Base-by-base conservation (phyloP, 1,284 basidiomycete species). In the Ustilago bromivora region DNA sequence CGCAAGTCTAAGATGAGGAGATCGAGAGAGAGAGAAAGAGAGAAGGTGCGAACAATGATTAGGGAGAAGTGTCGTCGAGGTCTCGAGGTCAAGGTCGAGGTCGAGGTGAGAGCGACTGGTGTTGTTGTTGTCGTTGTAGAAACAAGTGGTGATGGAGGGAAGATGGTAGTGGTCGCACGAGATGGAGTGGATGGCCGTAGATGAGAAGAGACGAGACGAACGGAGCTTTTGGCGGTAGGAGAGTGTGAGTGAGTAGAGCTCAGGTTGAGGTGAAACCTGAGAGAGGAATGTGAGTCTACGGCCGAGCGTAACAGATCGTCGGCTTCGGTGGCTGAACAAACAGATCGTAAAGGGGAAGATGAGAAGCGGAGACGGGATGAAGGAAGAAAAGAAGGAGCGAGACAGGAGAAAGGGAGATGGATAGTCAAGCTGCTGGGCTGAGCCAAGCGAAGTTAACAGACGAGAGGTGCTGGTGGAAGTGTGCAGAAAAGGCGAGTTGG, bases 301-400 rank as follows among this genome's bases (percentile, higher is more conserved):
- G 62, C 40, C 65, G 51, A 41, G 41, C 71, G 49, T 49, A 28
- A 64, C 36, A 51, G 61, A 68, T 64, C 61, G 65, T 68, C 71
- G 71, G 59, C 67, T 57, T 62, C 34, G 57, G 64, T 47, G 52
- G 61, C 71, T 61, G 66, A 65, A 65, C 71, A 68, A 68, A 73
- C 71, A 65, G 46, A 71, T 56, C 31, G 53, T 38, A 58, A 51
- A 46, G 35, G 23, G 54, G 53, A 56, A 23, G 51, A 40, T 46
- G 49, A 40, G 53, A 61, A 47, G 49, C n/a, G 57, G 46, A 65
- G 58, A 46, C 35, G 56, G 46, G 58, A 56, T 55, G 58, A 61
- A 56, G 53, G 46, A 51, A 67, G 35, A 46, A 67, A 41, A 60
- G n/a, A 55, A 28, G 49, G 40, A 43, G 51, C n/a, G 5, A 32